phyloP scores from a whole-genome alignment of 208 protist species.

The Phytomonas sp. region DNA sequence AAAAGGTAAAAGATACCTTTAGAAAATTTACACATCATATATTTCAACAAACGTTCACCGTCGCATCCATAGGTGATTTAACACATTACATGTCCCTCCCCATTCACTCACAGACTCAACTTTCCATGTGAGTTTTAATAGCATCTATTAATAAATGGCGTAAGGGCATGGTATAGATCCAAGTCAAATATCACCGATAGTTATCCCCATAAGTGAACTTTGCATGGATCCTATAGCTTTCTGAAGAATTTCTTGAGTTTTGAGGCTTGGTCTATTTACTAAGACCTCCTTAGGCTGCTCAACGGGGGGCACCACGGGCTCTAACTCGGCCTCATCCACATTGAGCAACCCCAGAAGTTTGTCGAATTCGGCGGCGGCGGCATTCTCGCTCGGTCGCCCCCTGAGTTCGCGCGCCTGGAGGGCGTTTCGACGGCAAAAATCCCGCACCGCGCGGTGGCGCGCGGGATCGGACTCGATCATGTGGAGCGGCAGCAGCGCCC shows the following conservation, averaged over 20 bases:
- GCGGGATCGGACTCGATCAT: conserved; percentile 46
- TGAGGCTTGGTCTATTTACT: conserved; percentile 55
- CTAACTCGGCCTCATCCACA: conserved; percentile 33
- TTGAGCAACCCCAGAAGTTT: conserved; percentile 27
- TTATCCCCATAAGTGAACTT: background rate
- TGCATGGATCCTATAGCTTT: conserved; percentile 24
- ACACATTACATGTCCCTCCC: background rate
- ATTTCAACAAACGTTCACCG: background rate
- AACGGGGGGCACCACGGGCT: conserved; percentile 22
- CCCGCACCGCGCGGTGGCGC: conserved; percentile 43
- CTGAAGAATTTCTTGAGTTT: conserved; percentile 53
- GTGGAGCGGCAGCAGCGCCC: conserved; percentile 72
- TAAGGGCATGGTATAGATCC: background rate
- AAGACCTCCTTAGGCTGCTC: conserved; percentile 18
- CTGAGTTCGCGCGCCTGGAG: conserved; percentile 26
- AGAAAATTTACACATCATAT: background rate
- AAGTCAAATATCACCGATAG: background rate
- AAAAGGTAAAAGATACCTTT: background rate
- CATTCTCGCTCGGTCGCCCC: conserved; percentile 9
- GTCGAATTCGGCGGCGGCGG: conserved; percentile 23
- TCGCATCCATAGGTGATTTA: background rate
- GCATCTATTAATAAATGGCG: background rate
- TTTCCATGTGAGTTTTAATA: background rate
- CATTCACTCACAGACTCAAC: background rate
- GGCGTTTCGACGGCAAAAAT: conserved; percentile 70